Percentiles rank a stretch among this genome's conserved stretches.
These are phyloP conservation scores for Inga laurina DNA, from an alignment of 306 rosid species.

Conservation along the genomic window DNA sequence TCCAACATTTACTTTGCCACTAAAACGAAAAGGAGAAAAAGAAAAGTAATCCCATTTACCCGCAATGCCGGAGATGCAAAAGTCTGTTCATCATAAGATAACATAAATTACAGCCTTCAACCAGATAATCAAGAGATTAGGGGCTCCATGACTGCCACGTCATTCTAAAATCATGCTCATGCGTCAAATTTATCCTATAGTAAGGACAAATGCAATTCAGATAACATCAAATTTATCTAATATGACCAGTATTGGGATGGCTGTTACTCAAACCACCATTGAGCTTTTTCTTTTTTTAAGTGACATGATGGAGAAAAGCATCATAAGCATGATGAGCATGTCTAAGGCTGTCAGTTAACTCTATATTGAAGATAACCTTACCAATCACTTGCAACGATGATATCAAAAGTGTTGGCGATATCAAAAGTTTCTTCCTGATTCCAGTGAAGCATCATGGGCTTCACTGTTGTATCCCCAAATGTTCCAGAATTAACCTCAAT, in stretches of 20 bases:
- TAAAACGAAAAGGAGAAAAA: not conserved
- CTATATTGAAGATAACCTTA: constrained; percentile 26
- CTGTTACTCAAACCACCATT: not conserved
- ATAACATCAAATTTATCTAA: not conserved
- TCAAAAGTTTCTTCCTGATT: constrained; percentile 56
- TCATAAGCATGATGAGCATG: not conserved
- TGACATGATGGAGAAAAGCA: not conserved
- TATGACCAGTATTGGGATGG: not conserved
- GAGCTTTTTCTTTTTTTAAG: not conserved
- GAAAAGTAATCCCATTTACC: constrained; percentile 29
- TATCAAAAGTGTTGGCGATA: constrained; percentile 57
- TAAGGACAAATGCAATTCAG: not conserved
- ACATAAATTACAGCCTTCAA: constrained; percentile 13
- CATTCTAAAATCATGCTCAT: not conserved
- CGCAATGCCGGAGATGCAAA: constrained; percentile 17
- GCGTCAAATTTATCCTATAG: not conserved
- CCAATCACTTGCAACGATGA: constrained; percentile 68
- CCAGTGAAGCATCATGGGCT: constrained; percentile 86
- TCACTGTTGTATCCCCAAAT: constrained; percentile 79
- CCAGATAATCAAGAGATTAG: constrained; percentile 22
- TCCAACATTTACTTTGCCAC: constrained; percentile 26
- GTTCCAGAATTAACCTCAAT: constrained; percentile 65
- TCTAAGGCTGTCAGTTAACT: not conserved
- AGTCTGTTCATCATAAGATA: not conserved
- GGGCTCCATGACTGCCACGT: not conserved